These are phyloP conservation scores for Suillus lakei DNA, from an alignment of 768 basidiomycete genomes.

Conservation along the genomic window DNA sequence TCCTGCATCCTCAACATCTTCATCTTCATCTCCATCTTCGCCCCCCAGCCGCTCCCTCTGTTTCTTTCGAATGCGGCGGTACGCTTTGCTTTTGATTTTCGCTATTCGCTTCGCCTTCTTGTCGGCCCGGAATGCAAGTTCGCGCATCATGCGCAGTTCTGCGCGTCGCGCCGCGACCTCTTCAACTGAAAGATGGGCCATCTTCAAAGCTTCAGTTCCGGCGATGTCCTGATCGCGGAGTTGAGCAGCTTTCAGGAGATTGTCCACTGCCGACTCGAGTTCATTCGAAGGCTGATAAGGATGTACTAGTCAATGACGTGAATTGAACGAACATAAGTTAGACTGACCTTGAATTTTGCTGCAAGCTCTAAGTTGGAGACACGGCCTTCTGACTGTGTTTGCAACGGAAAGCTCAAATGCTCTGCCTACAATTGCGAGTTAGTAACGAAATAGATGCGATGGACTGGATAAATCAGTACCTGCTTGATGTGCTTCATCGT, in stretches of 20 bases:
- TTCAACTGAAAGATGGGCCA: slow-evolving; percentile 82
- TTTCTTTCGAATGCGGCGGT: slow-evolving; percentile 83
- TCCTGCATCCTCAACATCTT: slow-evolving; percentile 51
- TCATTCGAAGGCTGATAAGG: slow-evolving; percentile 72
- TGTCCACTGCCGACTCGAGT: slow-evolving; percentile 84
- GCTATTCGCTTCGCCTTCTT: slow-evolving; percentile 85
- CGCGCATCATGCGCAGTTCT: slow-evolving; percentile 87
- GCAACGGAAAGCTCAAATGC: slow-evolving; percentile 85
- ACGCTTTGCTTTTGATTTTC: slow-evolving; percentile 97
- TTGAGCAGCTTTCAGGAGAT: slow-evolving; percentile 79
- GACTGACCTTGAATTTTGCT: slow-evolving; percentile 81
- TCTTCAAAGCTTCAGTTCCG: slow-evolving; percentile 80
- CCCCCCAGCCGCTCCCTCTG: slow-evolving; percentile 65
- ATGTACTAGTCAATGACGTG: slow-evolving; percentile 6
- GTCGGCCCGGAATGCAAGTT: slow-evolving; percentile 93
- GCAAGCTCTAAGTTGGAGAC: slow-evolving; percentile 76
- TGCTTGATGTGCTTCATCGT: slow-evolving; percentile 93
- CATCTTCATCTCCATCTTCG: slow-evolving; percentile 54
- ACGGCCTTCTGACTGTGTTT: slow-evolving; percentile 57
- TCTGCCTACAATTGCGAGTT: slow-evolving; percentile 61
- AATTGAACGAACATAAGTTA: neutral
- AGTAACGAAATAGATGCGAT: neutral
- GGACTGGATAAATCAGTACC: slow-evolving; percentile 40
- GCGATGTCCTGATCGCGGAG: slow-evolving; percentile 82
- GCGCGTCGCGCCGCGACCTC: slow-evolving; percentile 83